These are phyloP conservation scores for Talaromyces sp. DNA, from an alignment of 2,329 filamentous ascomycete genomes.

Conservation along the genomic window DNA sequence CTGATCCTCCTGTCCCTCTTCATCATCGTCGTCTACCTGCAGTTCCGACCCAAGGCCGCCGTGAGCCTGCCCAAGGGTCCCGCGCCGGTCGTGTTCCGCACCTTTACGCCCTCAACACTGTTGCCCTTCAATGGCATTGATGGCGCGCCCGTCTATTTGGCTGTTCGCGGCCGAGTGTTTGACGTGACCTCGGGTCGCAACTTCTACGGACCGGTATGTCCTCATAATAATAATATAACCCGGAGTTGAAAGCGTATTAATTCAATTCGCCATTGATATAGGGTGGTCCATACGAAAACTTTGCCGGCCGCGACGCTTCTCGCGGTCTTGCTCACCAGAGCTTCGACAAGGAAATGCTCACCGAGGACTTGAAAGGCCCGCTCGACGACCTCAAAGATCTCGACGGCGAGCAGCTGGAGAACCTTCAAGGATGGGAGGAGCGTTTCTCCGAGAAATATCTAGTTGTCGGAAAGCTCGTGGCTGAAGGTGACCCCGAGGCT, in stretches of 20 bases:
- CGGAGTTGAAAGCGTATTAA: neutral
- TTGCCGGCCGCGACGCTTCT: constrained; percentile 86
- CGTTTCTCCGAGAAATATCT: constrained; percentile 91
- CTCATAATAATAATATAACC: neutral
- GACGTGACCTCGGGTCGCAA: constrained; percentile 82
- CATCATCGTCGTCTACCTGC: constrained; percentile 53
- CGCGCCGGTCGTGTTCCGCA: constrained; percentile 74
- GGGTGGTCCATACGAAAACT: constrained; percentile 92
- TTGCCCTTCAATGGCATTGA: constrained; percentile 77
- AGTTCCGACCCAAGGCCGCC: constrained; percentile 49
- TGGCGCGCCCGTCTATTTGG: constrained; percentile 74
- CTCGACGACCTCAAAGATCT: constrained; percentile 72
- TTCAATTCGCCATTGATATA: constrained; percentile 15
- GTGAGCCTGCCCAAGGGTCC: constrained; percentile 51
- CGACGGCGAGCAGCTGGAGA: constrained; percentile 71
- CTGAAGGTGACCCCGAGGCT: constrained; percentile 50
- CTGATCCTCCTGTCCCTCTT: constrained; percentile 57
- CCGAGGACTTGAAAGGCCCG: constrained; percentile 79
- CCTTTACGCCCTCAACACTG: constrained; percentile 79
- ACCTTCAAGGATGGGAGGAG: constrained; percentile 87
- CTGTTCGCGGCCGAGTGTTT: constrained; percentile 87
- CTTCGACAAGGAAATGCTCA: constrained; percentile 94
- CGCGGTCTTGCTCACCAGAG: constrained; percentile 83
- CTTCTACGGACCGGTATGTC: constrained; percentile 79
- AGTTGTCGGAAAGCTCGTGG: constrained; percentile 82